These are phyloP conservation scores for Colletotrichum abscissum DNA, from an alignment of 2,329 filamentous ascomycete genomes.

Conservation along the genomic window DNA sequence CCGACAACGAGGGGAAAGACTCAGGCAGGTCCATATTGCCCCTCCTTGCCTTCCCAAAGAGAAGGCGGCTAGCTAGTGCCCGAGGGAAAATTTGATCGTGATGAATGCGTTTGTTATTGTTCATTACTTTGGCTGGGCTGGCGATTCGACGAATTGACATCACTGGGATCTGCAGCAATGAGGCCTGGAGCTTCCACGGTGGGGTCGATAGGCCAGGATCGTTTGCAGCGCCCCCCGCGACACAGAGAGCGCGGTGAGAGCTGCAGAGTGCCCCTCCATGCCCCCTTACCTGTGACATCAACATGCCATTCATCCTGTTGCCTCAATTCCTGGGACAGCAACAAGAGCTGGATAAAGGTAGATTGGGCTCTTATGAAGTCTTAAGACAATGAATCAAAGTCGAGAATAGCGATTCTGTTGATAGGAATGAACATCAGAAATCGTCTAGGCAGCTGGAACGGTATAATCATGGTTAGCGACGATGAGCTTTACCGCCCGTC, in stretches of 20 bases:
- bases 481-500: neutral
- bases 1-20: constrained; percentile 3
- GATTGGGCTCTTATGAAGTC: neutral
- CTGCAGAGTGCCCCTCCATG: constrained; percentile 26
- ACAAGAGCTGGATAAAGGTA: neutral
- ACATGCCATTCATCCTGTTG: neutral
- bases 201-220: constrained; percentile 17
- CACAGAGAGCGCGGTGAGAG: constrained; percentile 8
- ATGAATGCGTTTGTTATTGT: neutral
- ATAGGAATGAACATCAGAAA: neutral
- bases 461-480: neutral
- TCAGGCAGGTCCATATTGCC: constrained; percentile 1
- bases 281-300: constrained; percentile 20
- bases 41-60: constrained; percentile 8
- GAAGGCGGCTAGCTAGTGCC: constrained; percentile 16
- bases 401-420: neutral
- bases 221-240: constrained; percentile 27
- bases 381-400: neutral
- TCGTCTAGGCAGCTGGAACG: neutral
- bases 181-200: neutral
- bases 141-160: constrained; percentile 27
- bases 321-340: neutral
- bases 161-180: constrained; percentile 22
- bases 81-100: constrained; percentile 11
- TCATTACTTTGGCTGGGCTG: neutral